Evolutionary conservation across 2,329 filamentous ascomycete species (phyloP), one percentile per base, ranked within the genome.

Genomic region (Claviceps sp.): DNA sequence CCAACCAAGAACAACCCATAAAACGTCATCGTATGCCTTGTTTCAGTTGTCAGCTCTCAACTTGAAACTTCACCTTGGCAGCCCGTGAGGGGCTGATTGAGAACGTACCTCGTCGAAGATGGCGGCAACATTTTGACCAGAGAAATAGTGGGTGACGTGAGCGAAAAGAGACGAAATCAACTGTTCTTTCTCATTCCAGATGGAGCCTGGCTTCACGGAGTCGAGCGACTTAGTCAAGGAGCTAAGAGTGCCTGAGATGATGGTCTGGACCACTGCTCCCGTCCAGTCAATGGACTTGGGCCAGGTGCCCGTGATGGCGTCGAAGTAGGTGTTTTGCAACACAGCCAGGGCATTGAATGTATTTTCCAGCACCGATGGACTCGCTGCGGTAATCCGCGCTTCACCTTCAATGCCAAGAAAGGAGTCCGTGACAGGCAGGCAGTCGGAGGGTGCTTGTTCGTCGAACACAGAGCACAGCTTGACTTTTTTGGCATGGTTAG

Each of bases 1-100:
- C 90, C 91, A 96, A 56, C 85, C 88, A 40, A 97, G 75, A 2
- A 94, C 89, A 1, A 96, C 89, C 91, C 91, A 97, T 2, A 95
- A 77, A 71, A 95, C 95, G 65, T 97, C 91, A 63, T 96, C 91
- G 64, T 84, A 95, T 0, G 91, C 91, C 72, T 93, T 2, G 16
- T 16, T 11, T 30, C 16, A 2, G 8, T 34, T 34, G 16, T 51
- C 37, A 47, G 49, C 37, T 41, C 13, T 8, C 9, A 4, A 34
- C 9, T 11, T 34, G 9, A 11, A 42, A 42, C 22, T 20, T 41
- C 14, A n/a, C 6, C 20, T 14, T 43, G 6, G 20, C 41, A 24
- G 41, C 11, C 6, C 18, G 20, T n/a, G 40, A n/a, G 40, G 7
- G 40, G 11, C 11, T 11, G 41, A 14, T 14, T 5, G 20, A 22